Conservation (phyloP, 495 filamentous ascomycete genomes). For the Neohortaea acidophila region DNA sequence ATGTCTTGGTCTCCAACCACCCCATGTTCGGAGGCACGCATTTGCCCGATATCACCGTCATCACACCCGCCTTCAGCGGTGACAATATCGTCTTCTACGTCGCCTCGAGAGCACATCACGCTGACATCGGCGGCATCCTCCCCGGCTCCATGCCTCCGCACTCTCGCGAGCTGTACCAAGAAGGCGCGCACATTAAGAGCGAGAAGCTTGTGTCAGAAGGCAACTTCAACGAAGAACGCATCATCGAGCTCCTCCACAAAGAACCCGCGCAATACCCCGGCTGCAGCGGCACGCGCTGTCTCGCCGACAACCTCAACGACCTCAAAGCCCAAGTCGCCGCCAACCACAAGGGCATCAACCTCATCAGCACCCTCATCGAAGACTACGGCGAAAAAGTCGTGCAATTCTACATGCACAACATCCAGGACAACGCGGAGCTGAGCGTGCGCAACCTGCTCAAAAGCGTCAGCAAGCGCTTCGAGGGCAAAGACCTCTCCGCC, state of each 20-base stretch:
- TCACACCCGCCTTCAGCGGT: slow-evolving; percentile 81
- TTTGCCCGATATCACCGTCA: slow-evolving; percentile 83
- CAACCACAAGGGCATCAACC: slow-evolving; percentile 86
- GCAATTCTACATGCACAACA: slow-evolving; percentile 88
- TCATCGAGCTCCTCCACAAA: slow-evolving; percentile 65
- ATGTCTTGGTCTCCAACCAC: slow-evolving; percentile 92
- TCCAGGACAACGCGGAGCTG: slow-evolving; percentile 81
- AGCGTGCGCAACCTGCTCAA: slow-evolving; percentile 79
- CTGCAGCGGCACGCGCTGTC: slow-evolving; percentile 76
- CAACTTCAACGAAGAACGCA: slow-evolving; percentile 72
- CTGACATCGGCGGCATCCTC: slow-evolving; percentile 91
- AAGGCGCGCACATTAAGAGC: slow-evolving; percentile 83
- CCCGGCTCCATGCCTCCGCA: slow-evolving; percentile 95
- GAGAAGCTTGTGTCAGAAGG: slow-evolving; percentile 90
- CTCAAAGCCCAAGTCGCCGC: slow-evolving; percentile 91
- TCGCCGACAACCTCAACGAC: slow-evolving; percentile 90
- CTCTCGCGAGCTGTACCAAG: slow-evolving; percentile 82
- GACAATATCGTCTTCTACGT: slow-evolving; percentile 93
- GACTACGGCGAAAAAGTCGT: slow-evolving; percentile 87
- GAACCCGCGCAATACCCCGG: slow-evolving; percentile 76
- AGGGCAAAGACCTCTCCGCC: slow-evolving; percentile 57
- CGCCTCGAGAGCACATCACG: slow-evolving; percentile 86
- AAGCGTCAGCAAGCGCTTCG: slow-evolving; percentile 57
- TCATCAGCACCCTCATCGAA: slow-evolving; percentile 69
- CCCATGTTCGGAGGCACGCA: slow-evolving; percentile 84